Base-by-base conservation (phyloP, 768 basidiomycete species). In the Boletellus ananas region DNA sequence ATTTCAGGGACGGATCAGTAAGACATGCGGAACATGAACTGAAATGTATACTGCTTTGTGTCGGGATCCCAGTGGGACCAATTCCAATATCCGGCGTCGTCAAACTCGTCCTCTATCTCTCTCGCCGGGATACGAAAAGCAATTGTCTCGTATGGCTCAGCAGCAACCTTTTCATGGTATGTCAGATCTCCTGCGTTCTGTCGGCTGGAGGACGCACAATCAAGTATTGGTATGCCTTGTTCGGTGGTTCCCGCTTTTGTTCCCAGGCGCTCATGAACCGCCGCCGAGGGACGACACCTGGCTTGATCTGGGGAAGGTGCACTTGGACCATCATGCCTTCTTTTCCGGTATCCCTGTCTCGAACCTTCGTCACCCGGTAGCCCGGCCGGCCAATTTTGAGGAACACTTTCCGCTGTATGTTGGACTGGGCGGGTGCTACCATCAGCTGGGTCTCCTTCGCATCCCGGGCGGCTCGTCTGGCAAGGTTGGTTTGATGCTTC, bases 1-100 rank as follows among this genome's bases (percentile, higher is more conserved):
- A 55, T 10, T 16, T 50, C n/a, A 9, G 38, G 49, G 58, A 47
- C 45, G 44, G n/a, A 59, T 68, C 57, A 70, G 45, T 66, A 68
- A 27, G 63, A 59, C 55, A 85, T 71, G 59, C 85, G 81, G 74
- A 94, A 97, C 84, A 97, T 89, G 75, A 97, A 95, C 71, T 96
- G 94, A 77, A 95, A 94, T 66, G 86, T 91, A 69, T 94, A 95
- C 70, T 96, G 93, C 71, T 97, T 97, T 45, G 94, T 95, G 66
- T 99, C 95, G n/a, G 90, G 84, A 67, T 98, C 96, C 96, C 95
- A 98, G 63, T 97, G 90, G 35, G 94, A 94, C 96, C 96, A 99
- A 60, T 90, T 91, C 88, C 89, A 93, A 58, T 85, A 90, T 14
- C 86, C 85, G 25, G 87, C 88, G 59, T 94, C 92, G 52, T 92